Base-by-base conservation (phyloP, 148 eudicot genomes). In the Nepenthes mirabilis region DNA sequence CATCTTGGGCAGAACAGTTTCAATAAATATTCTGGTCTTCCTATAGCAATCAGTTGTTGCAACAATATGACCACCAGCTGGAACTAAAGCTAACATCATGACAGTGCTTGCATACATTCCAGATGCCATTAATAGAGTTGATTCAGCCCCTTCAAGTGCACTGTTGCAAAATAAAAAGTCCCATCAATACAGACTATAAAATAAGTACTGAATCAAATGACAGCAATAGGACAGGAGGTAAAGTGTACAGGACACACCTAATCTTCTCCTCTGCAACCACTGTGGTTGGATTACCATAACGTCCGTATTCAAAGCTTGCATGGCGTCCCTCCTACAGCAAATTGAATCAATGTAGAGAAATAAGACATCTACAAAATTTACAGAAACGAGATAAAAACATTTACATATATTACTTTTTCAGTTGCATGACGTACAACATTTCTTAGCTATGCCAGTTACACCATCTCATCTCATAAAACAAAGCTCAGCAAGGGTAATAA, bases 131-230 rank as follows among this genome's bases (percentile, higher is more conserved):
- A 91, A 51, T 55, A 91, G 47, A 35, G 97, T 91, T 58, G 97
- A 84, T 78, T 91, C 95, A 60, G 97, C 95, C 57, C 91, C 93
- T 80, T 91, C 95, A 57, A 91, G 97, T n/a, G 95, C 95, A 77
- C 97, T 87, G 80, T 68, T 32, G 1, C 11, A 56, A 8, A 62
- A 53, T 43, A 37, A 64, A 62, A 43, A 56, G 0, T 23, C 23
- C 23, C 23, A 63, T 57, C 8, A 32, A 34, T 12, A 60, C 6
- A 40, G 3, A 14, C 11, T 1, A 33, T 32, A 9, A 23, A 3
- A 11, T 14, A 23, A 23, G 23, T 33, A n/a, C 2, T 14, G 36
- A 5, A 54, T 54, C 11, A 5, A 55, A n/a, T 33, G 33, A 10
- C 36, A 55, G 33, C 6, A 54, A 57, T 6, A 36, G 14, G 3